Conservation (phyloP, 2,329 filamentous ascomycete genomes). For the Zasmidium angulare region DNA sequence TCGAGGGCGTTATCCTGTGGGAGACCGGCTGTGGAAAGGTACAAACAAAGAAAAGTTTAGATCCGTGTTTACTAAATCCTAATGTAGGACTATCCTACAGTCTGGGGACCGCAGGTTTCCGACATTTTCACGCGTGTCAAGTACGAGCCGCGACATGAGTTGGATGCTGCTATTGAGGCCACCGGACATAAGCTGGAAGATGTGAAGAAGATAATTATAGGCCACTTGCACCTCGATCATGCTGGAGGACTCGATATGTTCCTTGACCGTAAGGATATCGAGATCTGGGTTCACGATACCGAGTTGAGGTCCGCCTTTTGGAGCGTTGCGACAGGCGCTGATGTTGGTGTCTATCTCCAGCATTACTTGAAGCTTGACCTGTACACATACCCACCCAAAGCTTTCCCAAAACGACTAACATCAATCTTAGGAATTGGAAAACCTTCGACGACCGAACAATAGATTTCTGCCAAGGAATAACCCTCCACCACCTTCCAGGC, state of each 20-base stretch:
- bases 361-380: constrained; percentile 37
- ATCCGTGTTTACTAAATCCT: no score
- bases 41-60: no score
- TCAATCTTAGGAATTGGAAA: constrained; percentile 34
- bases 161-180: constrained; percentile 35
- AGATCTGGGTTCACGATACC: constrained; percentile 37
- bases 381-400: constrained; percentile 15
- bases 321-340: constrained; percentile 36
- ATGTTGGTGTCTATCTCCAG: constrained; percentile 36
- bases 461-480: constrained; percentile 37
- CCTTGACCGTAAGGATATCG: constrained; percentile 35
- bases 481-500: constrained; percentile 38
- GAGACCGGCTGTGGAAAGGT: constrained; percentile 50
- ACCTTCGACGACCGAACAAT: constrained; percentile 37
- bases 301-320: constrained; percentile 36
- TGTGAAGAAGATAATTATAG: constrained; percentile 39
- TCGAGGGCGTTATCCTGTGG: constrained; percentile 46
- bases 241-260: constrained; percentile 37
- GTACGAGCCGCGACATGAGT: constrained; percentile 36
- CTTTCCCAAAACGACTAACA: neutral
- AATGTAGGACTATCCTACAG: constrained; percentile 36
- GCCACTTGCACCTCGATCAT: constrained; percentile 39
- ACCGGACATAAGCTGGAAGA: constrained; percentile 37
- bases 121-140: constrained; percentile 36
- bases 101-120: constrained; percentile 35